Percentiles rank a stretch among this genome's conserved stretches.
These are phyloP conservation scores for Aspergillus diversus DNA, from an alignment of 495 filamentous ascomycete species.

Conservation along the genomic window DNA sequence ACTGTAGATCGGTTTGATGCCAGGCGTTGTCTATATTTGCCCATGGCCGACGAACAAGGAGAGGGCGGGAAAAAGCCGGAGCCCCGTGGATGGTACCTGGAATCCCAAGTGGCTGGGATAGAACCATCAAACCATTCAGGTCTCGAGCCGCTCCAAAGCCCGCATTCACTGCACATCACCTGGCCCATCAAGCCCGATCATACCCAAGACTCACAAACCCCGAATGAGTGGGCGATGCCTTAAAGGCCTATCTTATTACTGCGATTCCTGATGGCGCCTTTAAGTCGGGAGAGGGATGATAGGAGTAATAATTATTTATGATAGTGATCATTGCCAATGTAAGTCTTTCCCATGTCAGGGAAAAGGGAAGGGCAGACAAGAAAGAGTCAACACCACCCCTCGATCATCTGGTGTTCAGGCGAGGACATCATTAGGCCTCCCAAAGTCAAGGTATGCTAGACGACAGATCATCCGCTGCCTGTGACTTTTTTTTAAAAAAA, in stretches of 20 bases:
- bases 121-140: slow-evolving; percentile 10
- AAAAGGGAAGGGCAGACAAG: slow-evolving; percentile 3
- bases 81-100: background rate
- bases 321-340: background rate
- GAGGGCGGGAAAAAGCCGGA: background rate
- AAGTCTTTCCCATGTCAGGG: background rate
- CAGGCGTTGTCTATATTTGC: background rate
- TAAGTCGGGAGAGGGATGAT: background rate
- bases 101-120: slow-evolving; percentile 7
- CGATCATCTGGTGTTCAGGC: background rate
- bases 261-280: background rate
- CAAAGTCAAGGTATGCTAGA: slow-evolving; percentile 11
- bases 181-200: slow-evolving; percentile 8
- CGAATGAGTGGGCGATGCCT: slow-evolving; percentile 9
- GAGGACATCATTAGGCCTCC: background rate
- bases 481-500: slow-evolving; percentile 10
- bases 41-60: background rate
- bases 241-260: slow-evolving; percentile 12
- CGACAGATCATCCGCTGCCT: slow-evolving; percentile 15
- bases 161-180: slow-evolving; percentile 19
- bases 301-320: too few species aligned
- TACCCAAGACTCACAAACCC: background rate
- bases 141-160: slow-evolving; percentile 10
- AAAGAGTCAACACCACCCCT: background rate
- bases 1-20: background rate